A percentile compares a stretch with the other conserved stretches of the same genome.
These are phyloP conservation scores for Eryngium alpinum DNA, from an alignment of 140 eudicot species.

Conservation along the genomic window DNA sequence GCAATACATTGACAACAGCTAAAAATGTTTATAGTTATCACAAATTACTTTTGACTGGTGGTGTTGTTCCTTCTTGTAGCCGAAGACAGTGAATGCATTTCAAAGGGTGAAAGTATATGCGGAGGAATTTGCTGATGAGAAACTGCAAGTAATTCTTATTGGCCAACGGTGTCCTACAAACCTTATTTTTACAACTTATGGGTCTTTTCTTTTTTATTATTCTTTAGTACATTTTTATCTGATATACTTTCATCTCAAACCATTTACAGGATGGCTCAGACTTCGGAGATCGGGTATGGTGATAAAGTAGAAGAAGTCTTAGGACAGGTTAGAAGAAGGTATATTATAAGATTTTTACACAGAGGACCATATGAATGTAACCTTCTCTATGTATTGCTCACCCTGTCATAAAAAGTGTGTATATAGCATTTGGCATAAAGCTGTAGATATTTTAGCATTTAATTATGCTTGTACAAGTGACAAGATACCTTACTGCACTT, in stretches of 20 bases:
- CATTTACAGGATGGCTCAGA: constrained; percentile 69
- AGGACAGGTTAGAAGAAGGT: constrained; percentile 93
- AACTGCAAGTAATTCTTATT: constrained; percentile 83
- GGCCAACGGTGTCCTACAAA: constrained; percentile 69
- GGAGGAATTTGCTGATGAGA: constrained; percentile 70
- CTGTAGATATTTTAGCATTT: too few relatives aligned
- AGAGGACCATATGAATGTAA: neutral
- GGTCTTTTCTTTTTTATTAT: neutral
- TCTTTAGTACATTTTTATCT: neutral
- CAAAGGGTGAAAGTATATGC: constrained; percentile 76
- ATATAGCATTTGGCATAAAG: too few relatives aligned
- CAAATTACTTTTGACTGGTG: constrained; percentile 2
- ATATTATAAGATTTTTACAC: constrained; percentile 19
- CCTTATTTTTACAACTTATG: neutral
- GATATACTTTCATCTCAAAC: neutral
- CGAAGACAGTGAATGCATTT: constrained; percentile 63
- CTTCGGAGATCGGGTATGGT: constrained; percentile 78
- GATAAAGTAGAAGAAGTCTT: constrained; percentile 91
- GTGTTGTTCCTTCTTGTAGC: constrained; percentile 54
- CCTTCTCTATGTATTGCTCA: too few relatives aligned
- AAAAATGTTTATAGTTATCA: neutral
- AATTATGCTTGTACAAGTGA: too few relatives aligned
- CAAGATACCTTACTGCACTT: too few relatives aligned
- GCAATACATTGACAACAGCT: neutral
- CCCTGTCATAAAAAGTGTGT: too few relatives aligned